Conservation (phyloP, 257 asterid genomes). For the Knoxia roxburghii region DNA sequence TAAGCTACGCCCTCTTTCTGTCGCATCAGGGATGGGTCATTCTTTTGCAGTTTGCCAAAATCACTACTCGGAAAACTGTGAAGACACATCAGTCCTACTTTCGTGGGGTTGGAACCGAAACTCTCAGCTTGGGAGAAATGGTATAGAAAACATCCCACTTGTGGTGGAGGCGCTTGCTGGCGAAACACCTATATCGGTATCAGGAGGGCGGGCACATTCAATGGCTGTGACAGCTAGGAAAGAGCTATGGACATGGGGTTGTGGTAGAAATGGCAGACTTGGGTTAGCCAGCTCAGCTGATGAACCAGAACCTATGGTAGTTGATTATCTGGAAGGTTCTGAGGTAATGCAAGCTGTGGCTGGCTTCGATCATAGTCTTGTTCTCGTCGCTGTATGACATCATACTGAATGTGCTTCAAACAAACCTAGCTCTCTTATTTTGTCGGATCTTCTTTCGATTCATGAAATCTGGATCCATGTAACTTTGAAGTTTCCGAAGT, state of each 20-base stretch:
- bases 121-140: constrained; percentile 79
- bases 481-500: not conserved
- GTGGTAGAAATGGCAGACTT: constrained; percentile 88
- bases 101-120: constrained; percentile 96
- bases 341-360: constrained; percentile 71
- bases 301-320: constrained; percentile 63
- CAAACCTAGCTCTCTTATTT: not conserved
- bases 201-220: constrained; percentile 85
- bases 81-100: constrained; percentile 31
- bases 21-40: constrained; percentile 89
- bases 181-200: constrained; percentile 44
- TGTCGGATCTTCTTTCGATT: not conserved
- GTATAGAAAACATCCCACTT: constrained; percentile 42
- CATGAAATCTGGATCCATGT: not conserved
- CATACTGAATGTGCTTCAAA: not conserved
- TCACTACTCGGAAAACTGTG: constrained; percentile 20
- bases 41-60: constrained; percentile 64
- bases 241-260: constrained; percentile 88
- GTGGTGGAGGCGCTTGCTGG: constrained; percentile 43
- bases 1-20: constrained; percentile 33
- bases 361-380: constrained; percentile 82
- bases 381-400: constrained; percentile 46
- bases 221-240: constrained; percentile 48
- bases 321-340: constrained; percentile 56
- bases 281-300: constrained; percentile 77